Conservation (phyloP, 2,329 filamentous ascomycete species). For the Stemphylium vesicarium region DNA sequence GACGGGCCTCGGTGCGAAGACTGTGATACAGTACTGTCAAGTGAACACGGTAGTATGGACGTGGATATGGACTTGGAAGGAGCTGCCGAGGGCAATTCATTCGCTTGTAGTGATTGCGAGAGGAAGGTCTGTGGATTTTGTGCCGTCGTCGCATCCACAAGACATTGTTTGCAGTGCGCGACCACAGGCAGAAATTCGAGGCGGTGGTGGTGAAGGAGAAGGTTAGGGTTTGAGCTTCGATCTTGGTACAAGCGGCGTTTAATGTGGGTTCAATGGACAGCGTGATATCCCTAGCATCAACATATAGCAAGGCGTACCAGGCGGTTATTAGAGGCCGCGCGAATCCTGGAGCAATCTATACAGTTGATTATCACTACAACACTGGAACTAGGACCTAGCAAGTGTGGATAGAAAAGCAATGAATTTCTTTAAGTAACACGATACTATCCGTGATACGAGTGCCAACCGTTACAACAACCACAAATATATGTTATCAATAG, state of each 20-base stretch:
- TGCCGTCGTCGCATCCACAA: slow-evolving; percentile 46
- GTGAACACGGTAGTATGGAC: slow-evolving; percentile 44
- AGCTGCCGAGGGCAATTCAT: slow-evolving; percentile 32
- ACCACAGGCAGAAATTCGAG: slow-evolving; percentile 23
- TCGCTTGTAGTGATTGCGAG: slow-evolving; percentile 48
- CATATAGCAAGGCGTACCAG: no score
- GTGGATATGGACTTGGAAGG: slow-evolving; percentile 45
- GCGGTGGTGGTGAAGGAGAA: slow-evolving; percentile 19
- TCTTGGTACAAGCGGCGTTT: not conserved
- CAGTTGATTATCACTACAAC: no score
- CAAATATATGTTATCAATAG: no score
- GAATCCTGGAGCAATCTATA: no score
- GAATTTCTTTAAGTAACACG: no score
- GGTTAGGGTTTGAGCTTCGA: not conserved
- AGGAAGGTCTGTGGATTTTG: slow-evolving; percentile 52
- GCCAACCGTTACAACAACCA: no score
- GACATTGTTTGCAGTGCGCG: slow-evolving; percentile 53
- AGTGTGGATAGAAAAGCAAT: no score
- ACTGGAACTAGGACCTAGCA: no score
- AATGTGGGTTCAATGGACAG: not conserved
- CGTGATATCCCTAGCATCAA: not conserved
- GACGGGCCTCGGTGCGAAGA: slow-evolving; percentile 50
- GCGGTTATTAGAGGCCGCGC: no score
- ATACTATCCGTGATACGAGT: no score
- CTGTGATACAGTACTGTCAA: slow-evolving; percentile 49